These are phyloP conservation scores for Uronychia setigera DNA, from an alignment of 73 alveolate species.

Conservation along the genomic window DNA sequence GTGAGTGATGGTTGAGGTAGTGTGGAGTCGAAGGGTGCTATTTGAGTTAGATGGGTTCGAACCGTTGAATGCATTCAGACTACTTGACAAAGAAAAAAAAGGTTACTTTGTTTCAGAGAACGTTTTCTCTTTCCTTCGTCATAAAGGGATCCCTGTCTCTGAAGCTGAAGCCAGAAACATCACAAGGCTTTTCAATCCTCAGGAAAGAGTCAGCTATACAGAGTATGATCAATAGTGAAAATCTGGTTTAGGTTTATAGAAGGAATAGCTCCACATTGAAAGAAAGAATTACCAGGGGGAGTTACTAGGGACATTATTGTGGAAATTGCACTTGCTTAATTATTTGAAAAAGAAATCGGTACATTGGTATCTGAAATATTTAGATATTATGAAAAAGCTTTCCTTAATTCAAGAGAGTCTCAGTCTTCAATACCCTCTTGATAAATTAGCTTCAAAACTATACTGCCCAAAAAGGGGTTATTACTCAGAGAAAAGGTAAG, in stretches of 20 bases:
- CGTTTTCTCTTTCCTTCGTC: not conserved
- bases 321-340: not conserved
- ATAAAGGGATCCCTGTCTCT: not conserved
- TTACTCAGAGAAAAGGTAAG: not conserved
- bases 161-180: not conserved
- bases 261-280: not conserved
- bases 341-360: not conserved
- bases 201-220: not conserved
- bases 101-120: not conserved
- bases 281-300: not conserved
- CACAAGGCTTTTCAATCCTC: not conserved
- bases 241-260: not conserved
- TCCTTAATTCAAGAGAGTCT: not conserved
- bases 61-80: not conserved
- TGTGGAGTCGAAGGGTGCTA: not conserved
- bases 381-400: not conserved
- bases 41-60: not conserved
- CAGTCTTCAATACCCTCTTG: not conserved
- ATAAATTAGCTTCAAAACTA: not conserved
- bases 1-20: no score
- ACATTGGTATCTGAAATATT: not conserved
- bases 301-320: not conserved
- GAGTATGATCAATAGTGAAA: not conserved
- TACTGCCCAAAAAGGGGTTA: not conserved
- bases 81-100: not conserved